These are phyloP conservation scores for Lentinus tigrinus DNA, from an alignment of 768 basidiomycete genomes.

Conservation along the genomic window DNA sequence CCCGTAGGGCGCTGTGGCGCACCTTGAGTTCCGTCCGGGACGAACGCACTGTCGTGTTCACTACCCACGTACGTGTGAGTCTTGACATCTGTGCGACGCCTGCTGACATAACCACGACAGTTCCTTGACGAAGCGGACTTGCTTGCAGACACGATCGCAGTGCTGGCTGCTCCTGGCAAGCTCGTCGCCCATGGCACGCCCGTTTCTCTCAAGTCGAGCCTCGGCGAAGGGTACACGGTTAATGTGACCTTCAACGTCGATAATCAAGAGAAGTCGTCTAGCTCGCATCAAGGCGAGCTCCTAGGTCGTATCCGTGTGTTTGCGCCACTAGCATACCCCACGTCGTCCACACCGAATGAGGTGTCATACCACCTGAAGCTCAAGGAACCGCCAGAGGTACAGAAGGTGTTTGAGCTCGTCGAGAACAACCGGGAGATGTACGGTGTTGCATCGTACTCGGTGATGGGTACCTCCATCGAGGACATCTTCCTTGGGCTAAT, in stretches of 20 bases:
- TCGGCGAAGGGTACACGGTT: constrained; percentile 73
- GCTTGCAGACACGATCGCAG: constrained; percentile 72
- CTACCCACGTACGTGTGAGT: constrained; percentile 61
- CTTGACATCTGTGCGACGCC: background rate
- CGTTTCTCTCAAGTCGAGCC: constrained; percentile 65
- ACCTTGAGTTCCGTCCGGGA: constrained; percentile 65
- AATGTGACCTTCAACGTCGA: constrained; percentile 42
- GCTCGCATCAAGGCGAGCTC: constrained; percentile 21
- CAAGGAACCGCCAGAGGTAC: constrained; percentile 54
- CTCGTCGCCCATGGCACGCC: constrained; percentile 73
- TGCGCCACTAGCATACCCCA: constrained; percentile 44
- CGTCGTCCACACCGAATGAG: constrained; percentile 43
- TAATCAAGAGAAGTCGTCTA: constrained; percentile 27
- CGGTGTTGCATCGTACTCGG: constrained; percentile 55
- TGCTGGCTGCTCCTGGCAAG: constrained; percentile 73
- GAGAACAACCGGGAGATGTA: constrained; percentile 42
- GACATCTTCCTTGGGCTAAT: constrained; percentile 80
- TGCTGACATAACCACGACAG: constrained; percentile 30
- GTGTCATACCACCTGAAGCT: constrained; percentile 58
- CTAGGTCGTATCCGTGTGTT: constrained; percentile 24
- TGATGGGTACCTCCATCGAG: constrained; percentile 74
- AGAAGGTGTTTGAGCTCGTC: constrained; percentile 53
- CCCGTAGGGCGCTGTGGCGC: constrained; percentile 75
- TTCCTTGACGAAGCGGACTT: constrained; percentile 81
- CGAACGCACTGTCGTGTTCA: constrained; percentile 70